phyloP scores from a whole-genome alignment of 108 stramenopile genomes.

The Nitzschia inconspicua region DNA sequence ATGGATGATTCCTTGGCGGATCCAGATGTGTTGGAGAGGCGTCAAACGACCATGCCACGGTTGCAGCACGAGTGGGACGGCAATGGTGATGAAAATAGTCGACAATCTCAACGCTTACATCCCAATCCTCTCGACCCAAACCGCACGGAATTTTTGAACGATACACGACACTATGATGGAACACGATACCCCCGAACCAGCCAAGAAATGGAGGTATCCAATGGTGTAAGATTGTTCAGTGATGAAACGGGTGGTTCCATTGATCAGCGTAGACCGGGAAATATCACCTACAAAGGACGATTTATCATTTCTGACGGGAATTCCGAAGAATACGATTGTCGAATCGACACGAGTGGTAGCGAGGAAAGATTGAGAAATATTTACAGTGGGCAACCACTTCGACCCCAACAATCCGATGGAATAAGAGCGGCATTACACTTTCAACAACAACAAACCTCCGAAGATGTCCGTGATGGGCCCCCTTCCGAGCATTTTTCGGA shows the following conservation, averaged over 20 bases:
- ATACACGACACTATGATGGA: constrained; percentile 21
- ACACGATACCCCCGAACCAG: constrained; percentile 12
- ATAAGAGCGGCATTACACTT: too few species aligned
- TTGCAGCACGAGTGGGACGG: background rate
- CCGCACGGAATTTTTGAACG: constrained; percentile 18
- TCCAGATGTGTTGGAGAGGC: constrained; percentile 11
- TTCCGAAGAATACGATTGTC: too few species aligned
- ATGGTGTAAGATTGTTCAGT: constrained; percentile 9
- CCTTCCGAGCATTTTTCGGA: too few species aligned
- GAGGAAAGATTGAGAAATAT: too few species aligned
- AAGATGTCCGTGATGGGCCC: too few species aligned
- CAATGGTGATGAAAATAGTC: background rate
- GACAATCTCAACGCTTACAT: background rate
- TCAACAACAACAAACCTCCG: background rate
- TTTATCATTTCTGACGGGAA: too few species aligned
- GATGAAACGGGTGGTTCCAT: too few species aligned
- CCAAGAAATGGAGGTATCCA: constrained; percentile 10
- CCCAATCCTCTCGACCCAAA: constrained; percentile 4
- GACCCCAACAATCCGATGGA: too few species aligned
- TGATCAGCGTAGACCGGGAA: too few species aligned
- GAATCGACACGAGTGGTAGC: too few species aligned
- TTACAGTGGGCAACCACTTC: too few species aligned
- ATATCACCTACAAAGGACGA: too few species aligned
- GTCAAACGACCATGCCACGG: constrained; percentile 23
- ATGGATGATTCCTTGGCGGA: constrained; percentile 26